Evolutionary conservation across 345 rosid species (phyloP), one percentile per base, ranked within the genome.

Genomic region (Arabis hirsuta): DNA sequence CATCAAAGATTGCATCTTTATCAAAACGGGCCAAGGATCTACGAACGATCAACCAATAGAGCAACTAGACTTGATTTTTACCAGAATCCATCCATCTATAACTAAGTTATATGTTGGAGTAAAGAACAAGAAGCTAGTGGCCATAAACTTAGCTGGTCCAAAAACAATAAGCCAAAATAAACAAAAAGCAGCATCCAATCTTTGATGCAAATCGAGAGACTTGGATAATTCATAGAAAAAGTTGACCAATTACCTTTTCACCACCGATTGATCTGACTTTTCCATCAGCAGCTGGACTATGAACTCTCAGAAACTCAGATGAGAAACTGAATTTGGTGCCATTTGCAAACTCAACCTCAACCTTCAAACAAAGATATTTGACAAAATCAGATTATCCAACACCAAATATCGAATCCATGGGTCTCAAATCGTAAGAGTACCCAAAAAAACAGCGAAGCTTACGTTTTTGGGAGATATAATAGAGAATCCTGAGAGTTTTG

Each of bases 251-350:
- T 59, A 91, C 97, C 99, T 91, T 95, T 69, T 91, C 89, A 77
- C 93, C 93, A 32, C 89, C 86, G 8, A 95, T 55, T 68, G 97
- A 86, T 68, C 96, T 87, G 64, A 88, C 65, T 84, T 88, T 95
- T 19, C 89, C 96, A 78, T 95, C 97, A 60, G 86, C 97, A 76
- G 97, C 96, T 12, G 93, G 96, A 75, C 96, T 91, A 27, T 86
- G 75, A 10, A 88, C 73, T 76, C 99, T 83, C 44, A 91, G 77
- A 78, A 84, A 89, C 82, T 91, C 96, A 4, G 96, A 89, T 0
- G 92, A 84, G 44, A 91, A 81, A 50, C 24, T 80, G 78, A 91
- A 89, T 60, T 81, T 83, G 64, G 78, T 75, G 3, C 89, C 89
- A 79, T 91, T 79, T 12, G 80, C 86, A 80, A 72, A 94, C 71